Conservation (phyloP, 148 eudicot genomes). For the Pouteria glomerata region DNA sequence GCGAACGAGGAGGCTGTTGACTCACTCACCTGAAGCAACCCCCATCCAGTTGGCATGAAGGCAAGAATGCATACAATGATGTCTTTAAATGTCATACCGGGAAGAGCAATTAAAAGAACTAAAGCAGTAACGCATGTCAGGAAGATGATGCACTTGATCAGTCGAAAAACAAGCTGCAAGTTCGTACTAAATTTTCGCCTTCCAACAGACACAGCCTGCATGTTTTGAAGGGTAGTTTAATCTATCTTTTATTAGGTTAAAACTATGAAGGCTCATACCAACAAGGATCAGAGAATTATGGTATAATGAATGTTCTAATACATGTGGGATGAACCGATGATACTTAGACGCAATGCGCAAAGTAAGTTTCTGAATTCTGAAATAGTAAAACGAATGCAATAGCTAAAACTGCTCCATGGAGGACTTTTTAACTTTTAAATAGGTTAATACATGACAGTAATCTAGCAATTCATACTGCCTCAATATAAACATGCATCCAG, state of each 20-base stretch:
- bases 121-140: constrained; percentile 7
- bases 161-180: constrained; percentile 20
- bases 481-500: neutral
- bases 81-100: constrained; percentile 16
- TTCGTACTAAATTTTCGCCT: constrained; percentile 18
- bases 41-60: constrained; percentile 28
- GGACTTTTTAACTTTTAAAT: too few relatives aligned
- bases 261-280: too few relatives aligned
- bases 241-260: too few relatives aligned
- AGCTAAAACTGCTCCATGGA: too few relatives aligned
- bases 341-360: too few relatives aligned
- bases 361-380: too few relatives aligned
- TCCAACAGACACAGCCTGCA: constrained; percentile 24
- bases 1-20: neutral
- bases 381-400: too few relatives aligned
- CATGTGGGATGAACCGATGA: too few relatives aligned
- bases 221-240: neutral
- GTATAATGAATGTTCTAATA: too few relatives aligned
- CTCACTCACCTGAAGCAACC: constrained; percentile 16
- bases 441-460: neutral
- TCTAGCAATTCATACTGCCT: neutral
- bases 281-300: too few relatives aligned
- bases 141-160: constrained; percentile 19
- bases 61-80: constrained; percentile 21
- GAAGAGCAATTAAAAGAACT: constrained; percentile 12